Evolutionary conservation across 805 yeast genomes (phyloP).

Genomic region (Hanseniaspora singularis): DNA sequence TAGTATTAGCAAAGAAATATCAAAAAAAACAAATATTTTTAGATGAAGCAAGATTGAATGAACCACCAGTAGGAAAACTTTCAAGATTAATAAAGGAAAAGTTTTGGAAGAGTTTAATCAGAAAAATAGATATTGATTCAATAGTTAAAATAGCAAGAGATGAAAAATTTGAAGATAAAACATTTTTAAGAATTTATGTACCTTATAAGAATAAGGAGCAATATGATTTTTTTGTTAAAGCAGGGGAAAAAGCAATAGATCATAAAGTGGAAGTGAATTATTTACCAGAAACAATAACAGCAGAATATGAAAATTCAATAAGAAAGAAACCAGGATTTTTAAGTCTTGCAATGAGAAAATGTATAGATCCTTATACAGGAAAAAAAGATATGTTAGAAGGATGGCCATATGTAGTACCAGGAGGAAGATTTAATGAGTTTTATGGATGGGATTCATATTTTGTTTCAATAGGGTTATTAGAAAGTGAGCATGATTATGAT

Average conservation of each 20-base stretch:
- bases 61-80: conserved; percentile 74
- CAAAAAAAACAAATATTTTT: conserved; percentile 68
- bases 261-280: conserved; percentile 58
- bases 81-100: conserved; percentile 58
- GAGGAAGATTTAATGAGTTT: conserved; percentile 91
- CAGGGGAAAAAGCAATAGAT: conserved; percentile 44
- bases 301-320: conserved; percentile 63
- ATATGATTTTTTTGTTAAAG: conserved; percentile 49
- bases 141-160: conserved; percentile 64
- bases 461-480: conserved; percentile 71
- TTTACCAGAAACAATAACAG: conserved; percentile 62
- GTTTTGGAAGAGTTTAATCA: conserved; percentile 71
- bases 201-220: conserved; percentile 63
- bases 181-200: conserved; percentile 64
- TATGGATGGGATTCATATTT: conserved; percentile 98
- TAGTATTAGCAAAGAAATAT: conserved; percentile 70
- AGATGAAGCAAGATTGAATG: conserved; percentile 74
- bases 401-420: conserved; percentile 88
- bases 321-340: conserved; percentile 77
- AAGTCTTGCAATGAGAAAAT: conserved; percentile 58
- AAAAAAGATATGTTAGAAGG: conserved; percentile 41
- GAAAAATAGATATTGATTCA: conserved; percentile 51
- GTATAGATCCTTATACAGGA: conserved; percentile 39
- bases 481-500: conserved; percentile 39
- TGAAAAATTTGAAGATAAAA: conserved; percentile 54